phyloP scores from a whole-genome alignment of 1,284 basidiomycete genomes.

The Apiotrichum veenhuisii region DNA sequence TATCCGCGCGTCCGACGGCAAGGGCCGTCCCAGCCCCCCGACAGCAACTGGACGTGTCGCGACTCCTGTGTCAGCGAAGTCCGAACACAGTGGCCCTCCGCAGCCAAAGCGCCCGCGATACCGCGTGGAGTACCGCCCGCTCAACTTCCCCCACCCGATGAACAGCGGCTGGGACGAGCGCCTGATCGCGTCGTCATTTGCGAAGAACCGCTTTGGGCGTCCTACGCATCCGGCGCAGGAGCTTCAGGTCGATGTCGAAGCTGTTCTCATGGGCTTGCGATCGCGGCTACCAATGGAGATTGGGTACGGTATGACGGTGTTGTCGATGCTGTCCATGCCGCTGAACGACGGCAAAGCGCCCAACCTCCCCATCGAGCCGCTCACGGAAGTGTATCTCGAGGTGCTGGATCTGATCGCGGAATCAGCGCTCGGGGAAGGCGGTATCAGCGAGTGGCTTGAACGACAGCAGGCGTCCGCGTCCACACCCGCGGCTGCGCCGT shows the following conservation, averaged over 20 bases:
- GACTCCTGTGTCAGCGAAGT: slow-evolving; percentile 13
- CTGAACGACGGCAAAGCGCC: slow-evolving; percentile 50
- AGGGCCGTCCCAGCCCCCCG: too few species aligned
- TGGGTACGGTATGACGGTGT: slow-evolving; percentile 82
- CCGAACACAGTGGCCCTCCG: slow-evolving; percentile 11
- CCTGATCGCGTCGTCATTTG: slow-evolving; percentile 57
- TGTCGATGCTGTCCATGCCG: slow-evolving; percentile 65
- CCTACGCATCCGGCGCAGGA: slow-evolving; percentile 56
- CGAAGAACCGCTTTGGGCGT: slow-evolving; percentile 58
- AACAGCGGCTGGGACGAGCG: slow-evolving; percentile 81
- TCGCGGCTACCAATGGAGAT: slow-evolving; percentile 79
- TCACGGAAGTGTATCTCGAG: slow-evolving; percentile 80
- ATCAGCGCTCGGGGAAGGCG: slow-evolving; percentile 60
- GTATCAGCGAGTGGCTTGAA: slow-evolving; percentile 51
- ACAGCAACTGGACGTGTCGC: not conserved
- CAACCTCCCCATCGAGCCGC: slow-evolving; percentile 70
- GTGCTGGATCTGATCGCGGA: slow-evolving; percentile 83
- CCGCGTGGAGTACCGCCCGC: slow-evolving; percentile 86
- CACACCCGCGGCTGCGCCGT: not conserved
- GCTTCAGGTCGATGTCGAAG: slow-evolving; percentile 77
- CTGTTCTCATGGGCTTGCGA: slow-evolving; percentile 81
- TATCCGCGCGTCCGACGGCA: not conserved
- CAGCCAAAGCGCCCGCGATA: slow-evolving; percentile 57
- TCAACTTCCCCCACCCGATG: slow-evolving; percentile 70
- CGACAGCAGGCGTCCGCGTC: not conserved